These are phyloP conservation scores for Cyberlindnera misumaiensis DNA, from an alignment of 805 yeast species.

Conservation along the genomic window DNA sequence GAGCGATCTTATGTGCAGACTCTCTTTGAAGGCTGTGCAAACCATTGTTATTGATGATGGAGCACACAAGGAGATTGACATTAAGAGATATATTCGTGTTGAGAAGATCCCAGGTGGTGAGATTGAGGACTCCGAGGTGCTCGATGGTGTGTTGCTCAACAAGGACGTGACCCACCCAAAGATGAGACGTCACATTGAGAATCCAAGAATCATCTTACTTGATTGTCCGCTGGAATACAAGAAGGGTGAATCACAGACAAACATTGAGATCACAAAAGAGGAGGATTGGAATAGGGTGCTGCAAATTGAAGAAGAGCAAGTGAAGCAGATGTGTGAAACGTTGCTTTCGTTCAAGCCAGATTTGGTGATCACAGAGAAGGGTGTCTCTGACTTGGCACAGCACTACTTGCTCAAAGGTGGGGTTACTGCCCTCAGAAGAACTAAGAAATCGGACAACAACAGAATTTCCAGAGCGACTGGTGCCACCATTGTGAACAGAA, in stretches of 20 bases:
- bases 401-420: conserved; percentile 92
- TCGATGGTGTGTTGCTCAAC: conserved; percentile 88
- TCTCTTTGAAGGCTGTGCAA: conserved; percentile 82
- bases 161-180: conserved; percentile 99
- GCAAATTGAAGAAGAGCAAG: conserved; percentile 97
- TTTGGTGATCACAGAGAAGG: conserved; percentile 94
- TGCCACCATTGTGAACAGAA: conserved; percentile 92
- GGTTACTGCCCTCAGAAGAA: conserved; percentile 88
- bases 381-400: conserved; percentile 96
- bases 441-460: conserved; percentile 90
- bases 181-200: conserved; percentile 84
- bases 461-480: conserved; percentile 97
- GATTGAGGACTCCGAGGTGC: conserved; percentile 77
- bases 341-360: conserved; percentile 84
- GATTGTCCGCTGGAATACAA: conserved; percentile 98
- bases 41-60: conserved; percentile 65
- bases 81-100: conserved; percentile 85
- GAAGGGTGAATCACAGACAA: conserved; percentile 98
- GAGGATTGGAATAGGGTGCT: conserved; percentile 93
- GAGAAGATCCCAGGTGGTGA: conserved; percentile 99
- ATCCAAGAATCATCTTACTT: conserved; percentile 81
- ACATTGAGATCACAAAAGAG: conserved; percentile 93
- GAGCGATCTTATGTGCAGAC: conserved; percentile 84
- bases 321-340: conserved; percentile 77
- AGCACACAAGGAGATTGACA: conserved; percentile 74